These are phyloP conservation scores for Debaryomyces tyrocola DNA, from an alignment of 805 yeast species.

Conservation along the genomic window DNA sequence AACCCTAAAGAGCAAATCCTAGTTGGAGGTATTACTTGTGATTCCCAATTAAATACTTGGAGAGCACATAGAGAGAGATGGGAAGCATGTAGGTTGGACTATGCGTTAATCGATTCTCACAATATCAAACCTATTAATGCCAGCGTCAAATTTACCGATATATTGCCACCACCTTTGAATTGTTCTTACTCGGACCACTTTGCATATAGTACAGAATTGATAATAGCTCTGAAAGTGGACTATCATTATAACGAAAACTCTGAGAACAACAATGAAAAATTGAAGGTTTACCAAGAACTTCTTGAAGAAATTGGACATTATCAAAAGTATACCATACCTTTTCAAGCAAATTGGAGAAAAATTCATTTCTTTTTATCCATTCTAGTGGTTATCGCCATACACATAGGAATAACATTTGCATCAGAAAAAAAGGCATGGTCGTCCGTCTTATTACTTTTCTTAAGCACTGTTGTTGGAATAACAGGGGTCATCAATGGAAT, in stretches of 20 bases:
- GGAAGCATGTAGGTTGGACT: conserved; percentile 88
- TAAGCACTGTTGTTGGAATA: conserved; percentile 53
- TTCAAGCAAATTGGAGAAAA: conserved; percentile 67
- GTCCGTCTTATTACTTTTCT: conserved; percentile 62
- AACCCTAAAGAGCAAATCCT: conserved; percentile 54
- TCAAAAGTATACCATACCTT: conserved; percentile 44
- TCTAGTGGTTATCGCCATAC: conserved; percentile 42
- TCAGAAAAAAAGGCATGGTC: conserved; percentile 58
- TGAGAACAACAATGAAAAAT: conserved; percentile 12
- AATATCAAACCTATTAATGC: conserved; percentile 59
- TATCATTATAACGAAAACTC: neutral
- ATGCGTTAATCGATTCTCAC: conserved; percentile 71
- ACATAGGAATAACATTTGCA: conserved; percentile 59
- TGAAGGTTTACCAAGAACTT: conserved; percentile 38
- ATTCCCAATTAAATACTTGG: conserved; percentile 87
- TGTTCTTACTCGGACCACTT: conserved; percentile 91
- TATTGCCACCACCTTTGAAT: conserved; percentile 48
- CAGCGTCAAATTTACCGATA: conserved; percentile 71
- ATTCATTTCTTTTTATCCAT: conserved; percentile 62
- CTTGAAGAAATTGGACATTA: conserved; percentile 44
- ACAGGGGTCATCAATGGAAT: conserved; percentile 76
- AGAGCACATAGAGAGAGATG: conserved; percentile 51
- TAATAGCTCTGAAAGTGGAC: conserved; percentile 12
- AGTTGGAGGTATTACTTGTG: conserved; percentile 86
- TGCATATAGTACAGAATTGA: conserved; percentile 55